Conservation (phyloP, 345 rosid genomes). For the Syzygium jambos region DNA sequence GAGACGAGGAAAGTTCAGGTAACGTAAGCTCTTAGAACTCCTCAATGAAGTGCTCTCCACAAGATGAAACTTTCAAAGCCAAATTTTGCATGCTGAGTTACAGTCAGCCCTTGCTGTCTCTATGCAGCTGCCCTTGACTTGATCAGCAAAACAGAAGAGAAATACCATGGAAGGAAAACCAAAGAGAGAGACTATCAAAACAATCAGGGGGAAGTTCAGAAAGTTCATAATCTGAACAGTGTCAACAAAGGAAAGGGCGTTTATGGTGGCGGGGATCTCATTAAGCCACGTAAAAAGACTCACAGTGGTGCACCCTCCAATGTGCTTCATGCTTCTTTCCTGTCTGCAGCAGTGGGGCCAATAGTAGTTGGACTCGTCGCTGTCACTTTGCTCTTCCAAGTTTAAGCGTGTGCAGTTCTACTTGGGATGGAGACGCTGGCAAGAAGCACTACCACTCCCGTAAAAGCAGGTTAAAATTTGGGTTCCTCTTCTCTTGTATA, state of each 20-base stretch:
- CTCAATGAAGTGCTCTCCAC: not conserved
- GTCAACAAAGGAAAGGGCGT: not conserved
- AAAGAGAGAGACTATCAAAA: not conserved
- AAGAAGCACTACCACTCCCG: not conserved
- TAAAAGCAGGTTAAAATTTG: not conserved
- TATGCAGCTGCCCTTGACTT: not conserved
- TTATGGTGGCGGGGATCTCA: not conserved
- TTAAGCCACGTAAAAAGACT: not conserved
- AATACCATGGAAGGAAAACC: not conserved
- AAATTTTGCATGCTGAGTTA: not conserved
- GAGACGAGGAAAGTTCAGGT: not conserved
- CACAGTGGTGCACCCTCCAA: not conserved
- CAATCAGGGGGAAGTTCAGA: not conserved
- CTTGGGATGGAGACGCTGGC: not conserved
- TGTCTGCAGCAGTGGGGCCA: not conserved
- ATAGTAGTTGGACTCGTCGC: not conserved
- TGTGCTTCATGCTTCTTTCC: not conserved
- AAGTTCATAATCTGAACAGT: not conserved
- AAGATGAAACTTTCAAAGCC: not conserved
- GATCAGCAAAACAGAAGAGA: not conserved
- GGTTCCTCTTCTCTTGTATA: not conserved
- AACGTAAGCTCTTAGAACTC: not conserved
- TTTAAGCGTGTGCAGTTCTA: not conserved
- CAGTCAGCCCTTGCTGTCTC: not conserved
- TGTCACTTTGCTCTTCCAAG: not conserved